Percentiles rank a stretch among this genome's conserved stretches.
These are phyloP conservation scores for Linderniella brevidens DNA, from an alignment of 257 asterid genomes.

Conservation along the genomic window DNA sequence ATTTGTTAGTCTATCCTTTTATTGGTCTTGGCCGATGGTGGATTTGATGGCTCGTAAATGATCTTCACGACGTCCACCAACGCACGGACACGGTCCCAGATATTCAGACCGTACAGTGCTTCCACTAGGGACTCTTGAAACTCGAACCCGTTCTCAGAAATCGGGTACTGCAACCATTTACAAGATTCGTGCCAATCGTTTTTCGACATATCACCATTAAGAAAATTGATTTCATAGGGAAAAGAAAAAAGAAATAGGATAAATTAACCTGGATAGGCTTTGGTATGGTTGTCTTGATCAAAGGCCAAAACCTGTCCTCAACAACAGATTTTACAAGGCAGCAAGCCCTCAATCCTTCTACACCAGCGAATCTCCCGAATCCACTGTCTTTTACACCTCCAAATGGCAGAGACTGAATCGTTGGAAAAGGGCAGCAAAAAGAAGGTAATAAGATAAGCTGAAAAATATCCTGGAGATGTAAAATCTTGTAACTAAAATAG, in stretches of 20 bases:
- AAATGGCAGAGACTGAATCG: slow-evolving; percentile 77
- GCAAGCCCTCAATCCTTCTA: slow-evolving; percentile 95
- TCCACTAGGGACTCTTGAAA: slow-evolving; percentile 69
- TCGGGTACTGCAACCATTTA: slow-evolving; percentile 50
- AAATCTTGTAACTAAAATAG: too few species aligned
- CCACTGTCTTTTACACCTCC: slow-evolving; percentile 98
- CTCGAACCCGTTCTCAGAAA: slow-evolving; percentile 66
- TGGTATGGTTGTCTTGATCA: slow-evolving; percentile 82
- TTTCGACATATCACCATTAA: not conserved
- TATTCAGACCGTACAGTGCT: slow-evolving; percentile 61
- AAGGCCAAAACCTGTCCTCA: slow-evolving; percentile 97
- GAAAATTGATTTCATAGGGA: not conserved
- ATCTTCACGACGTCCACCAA: slow-evolving; percentile 60
- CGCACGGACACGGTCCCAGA: slow-evolving; percentile 68
- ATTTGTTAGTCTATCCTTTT: slow-evolving; percentile 25
- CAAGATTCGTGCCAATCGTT: not conserved
- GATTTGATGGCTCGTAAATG: slow-evolving; percentile 41
- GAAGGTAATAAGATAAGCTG: too few species aligned
- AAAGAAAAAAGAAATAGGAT: not conserved
- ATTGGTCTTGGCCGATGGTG: slow-evolving; percentile 25
- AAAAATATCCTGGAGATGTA: too few species aligned
- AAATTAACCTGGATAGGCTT: slow-evolving; percentile 78
- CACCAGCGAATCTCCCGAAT: slow-evolving; percentile 92
- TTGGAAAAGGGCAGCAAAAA: not conserved
- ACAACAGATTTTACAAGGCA: slow-evolving; percentile 84